These are phyloP conservation scores for Didymella sp. DNA, from an alignment of 2,329 filamentous ascomycete genomes.

Conservation along the genomic window DNA sequence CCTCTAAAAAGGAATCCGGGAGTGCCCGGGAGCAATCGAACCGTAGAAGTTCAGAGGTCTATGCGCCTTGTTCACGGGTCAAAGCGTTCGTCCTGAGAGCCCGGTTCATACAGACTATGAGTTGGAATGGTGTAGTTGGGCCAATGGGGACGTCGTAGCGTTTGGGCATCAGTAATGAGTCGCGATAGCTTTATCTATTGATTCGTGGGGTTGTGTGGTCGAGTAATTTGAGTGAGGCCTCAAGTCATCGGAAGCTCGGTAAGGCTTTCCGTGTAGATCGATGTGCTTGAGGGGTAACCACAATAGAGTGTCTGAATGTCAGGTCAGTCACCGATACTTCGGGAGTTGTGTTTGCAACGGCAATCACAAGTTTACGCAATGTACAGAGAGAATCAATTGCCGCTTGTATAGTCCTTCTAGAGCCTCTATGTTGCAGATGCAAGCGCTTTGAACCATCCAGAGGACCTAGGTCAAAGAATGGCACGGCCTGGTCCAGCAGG, in stretches of 20 bases:
- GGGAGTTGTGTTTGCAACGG: neutral
- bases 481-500: constrained; percentile 35
- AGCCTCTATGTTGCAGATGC: constrained; percentile 27
- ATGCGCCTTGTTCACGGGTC: neutral
- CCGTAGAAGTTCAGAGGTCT: neutral
- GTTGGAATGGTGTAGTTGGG: constrained; percentile 1
- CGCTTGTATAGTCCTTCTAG: constrained; percentile 31
- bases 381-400: constrained; percentile 24
- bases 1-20: neutral
- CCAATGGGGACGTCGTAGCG: neutral
- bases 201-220: constrained; percentile 11
- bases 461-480: constrained; percentile 3
- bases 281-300: constrained; percentile 2
- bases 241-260: constrained; percentile 10
- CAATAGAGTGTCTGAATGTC: constrained; percentile 6
- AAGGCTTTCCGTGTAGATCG: neutral
- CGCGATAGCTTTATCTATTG: neutral
- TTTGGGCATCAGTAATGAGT: constrained; percentile 4
- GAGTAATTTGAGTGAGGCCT: constrained; percentile 16
- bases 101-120: neutral
- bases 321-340: constrained; percentile 2
- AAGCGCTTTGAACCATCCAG: constrained; percentile 5
- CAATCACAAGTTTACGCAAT: neutral
- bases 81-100: neutral
- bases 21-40: neutral